These are phyloP conservation scores for Arthrinium phaeospermum DNA, from an alignment of 2,329 filamentous ascomycete species.

Conservation along the genomic window DNA sequence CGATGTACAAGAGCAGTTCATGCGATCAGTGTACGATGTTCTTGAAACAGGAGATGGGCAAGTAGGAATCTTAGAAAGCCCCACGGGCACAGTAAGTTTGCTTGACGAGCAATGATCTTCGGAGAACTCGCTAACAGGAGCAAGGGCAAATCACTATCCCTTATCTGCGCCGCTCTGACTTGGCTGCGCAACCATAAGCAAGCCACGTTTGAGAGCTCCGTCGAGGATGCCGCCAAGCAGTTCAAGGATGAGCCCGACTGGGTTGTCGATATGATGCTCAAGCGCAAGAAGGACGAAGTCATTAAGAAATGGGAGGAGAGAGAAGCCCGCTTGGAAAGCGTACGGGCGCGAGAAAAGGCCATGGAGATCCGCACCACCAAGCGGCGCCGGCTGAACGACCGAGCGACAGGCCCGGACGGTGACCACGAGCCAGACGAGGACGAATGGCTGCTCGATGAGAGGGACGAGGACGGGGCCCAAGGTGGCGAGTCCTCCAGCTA, in stretches of 20 bases:
- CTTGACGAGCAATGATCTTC: neutral
- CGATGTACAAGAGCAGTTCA: constrained; percentile 85
- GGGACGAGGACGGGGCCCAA: constrained; percentile 54
- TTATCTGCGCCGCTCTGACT: constrained; percentile 87
- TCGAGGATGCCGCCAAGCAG: constrained; percentile 48
- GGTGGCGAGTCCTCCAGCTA: constrained; percentile 56
- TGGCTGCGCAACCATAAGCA: constrained; percentile 88
- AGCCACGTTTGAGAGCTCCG: constrained; percentile 59
- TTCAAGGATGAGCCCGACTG: constrained; percentile 78
- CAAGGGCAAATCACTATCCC: constrained; percentile 85
- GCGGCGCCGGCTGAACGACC: constrained; percentile 50
- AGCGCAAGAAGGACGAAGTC: constrained; percentile 71
- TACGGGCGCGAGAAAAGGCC: constrained; percentile 67
- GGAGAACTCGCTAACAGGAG: constrained; percentile 26
- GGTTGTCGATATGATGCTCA: constrained; percentile 79
- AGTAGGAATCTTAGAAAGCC: constrained; percentile 88
- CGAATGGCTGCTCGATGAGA: constrained; percentile 76
- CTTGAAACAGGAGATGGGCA: constrained; percentile 74
- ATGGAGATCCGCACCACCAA: constrained; percentile 58
- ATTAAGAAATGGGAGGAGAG: constrained; percentile 72
- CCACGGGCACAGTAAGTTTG: constrained; percentile 74
- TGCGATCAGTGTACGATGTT: constrained; percentile 81
- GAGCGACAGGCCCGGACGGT: constrained; percentile 19
- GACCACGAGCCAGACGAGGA: constrained; percentile 58
- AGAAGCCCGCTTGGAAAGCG: constrained; percentile 71